Base-by-base conservation (phyloP, 2,329 filamentous ascomycete species). In the Colletotrichum trifolii region DNA sequence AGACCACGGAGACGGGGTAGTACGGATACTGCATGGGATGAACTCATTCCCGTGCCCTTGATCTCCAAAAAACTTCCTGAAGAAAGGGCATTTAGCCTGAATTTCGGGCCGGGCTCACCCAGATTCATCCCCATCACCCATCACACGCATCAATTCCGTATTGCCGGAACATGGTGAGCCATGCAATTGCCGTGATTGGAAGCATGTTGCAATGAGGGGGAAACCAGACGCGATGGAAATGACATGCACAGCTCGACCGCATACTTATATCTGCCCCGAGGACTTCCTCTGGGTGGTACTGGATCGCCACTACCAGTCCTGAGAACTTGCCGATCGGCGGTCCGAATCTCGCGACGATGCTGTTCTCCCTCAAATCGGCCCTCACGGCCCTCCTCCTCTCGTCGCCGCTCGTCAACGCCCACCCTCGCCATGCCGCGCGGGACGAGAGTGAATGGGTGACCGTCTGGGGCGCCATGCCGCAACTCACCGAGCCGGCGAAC, bases 381-480 rank as follows among this genome's bases (percentile, higher is more conserved):
- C 46, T 66, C 25, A 13, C 64, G 54, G 64, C 60, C 54, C 42
- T 66, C 25, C 49, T 66, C 34, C 45, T 65, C 39, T 11, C 55
- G 13, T 58, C 54, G 5, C 54, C 60, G n/a, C 40, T 60, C 42
- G 15, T 35, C n/a, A 13, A 64, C 17, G 64, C 64, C 6, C 59
- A 54, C 34, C 54, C 54, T 38, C 48, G 54, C 13, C 59, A 39
- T 34, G 53, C 64, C 9, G 38, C 52, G 17, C 58, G 63, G 10
- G 68, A 67, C n/a, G 68, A 70, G 45, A 69, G 80, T 50, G 83
- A 85, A 67, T 90, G 88, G 87, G 81, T 89, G 12, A 83, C 85
- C 67, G 85, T 85, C 11, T 90, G 87, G 87, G 83, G 84, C 0
- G 75, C 84, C 2, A 89, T 89, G 87, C 87, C 87, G 0, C 87